Evolutionary conservation across 2,329 filamentous ascomycete species (phyloP).

Genomic region (Talaromyces sp.): DNA sequence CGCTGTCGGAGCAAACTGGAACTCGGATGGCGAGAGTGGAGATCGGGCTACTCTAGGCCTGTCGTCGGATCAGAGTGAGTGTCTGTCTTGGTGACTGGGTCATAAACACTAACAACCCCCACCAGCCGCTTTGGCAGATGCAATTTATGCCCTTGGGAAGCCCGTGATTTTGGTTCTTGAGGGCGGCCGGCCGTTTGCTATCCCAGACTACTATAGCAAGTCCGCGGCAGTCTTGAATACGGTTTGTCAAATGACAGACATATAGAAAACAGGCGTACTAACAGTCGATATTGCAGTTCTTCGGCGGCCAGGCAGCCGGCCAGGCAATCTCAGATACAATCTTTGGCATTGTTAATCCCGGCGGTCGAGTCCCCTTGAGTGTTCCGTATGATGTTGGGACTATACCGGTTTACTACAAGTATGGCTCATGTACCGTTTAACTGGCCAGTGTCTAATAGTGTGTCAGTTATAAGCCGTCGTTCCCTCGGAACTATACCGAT

Average conservation of each 20-base stretch:
- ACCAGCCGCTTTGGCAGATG: constrained; percentile 20
- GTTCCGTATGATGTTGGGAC: not conserved
- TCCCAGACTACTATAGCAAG: constrained; percentile 26
- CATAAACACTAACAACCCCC: not conserved
- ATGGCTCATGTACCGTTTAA: not conserved
- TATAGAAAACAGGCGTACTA: not conserved
- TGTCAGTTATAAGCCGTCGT: not conserved
- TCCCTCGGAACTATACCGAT: not conserved
- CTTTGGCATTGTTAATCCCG: not conserved
- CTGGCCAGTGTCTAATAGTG: not conserved
- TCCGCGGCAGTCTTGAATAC: constrained; percentile 33
- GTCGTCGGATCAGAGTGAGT: constrained; percentile 28
- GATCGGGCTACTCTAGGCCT: constrained; percentile 36
- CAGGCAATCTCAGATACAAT: not conserved
- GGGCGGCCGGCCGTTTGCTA: constrained; percentile 31
- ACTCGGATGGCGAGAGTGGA: constrained; percentile 40
- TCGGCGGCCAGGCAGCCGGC: not conserved
- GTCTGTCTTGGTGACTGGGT: not conserved
- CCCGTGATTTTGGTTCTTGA: constrained; percentile 39
- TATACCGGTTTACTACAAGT: not conserved
- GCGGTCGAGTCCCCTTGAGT: not conserved
- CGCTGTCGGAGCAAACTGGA: constrained; percentile 40
- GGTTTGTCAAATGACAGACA: not conserved
- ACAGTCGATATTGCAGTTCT: not conserved
- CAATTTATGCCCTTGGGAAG: constrained; percentile 34